Base-by-base conservation (phyloP, 73 alveolate species). In the Tetrahymena malaccensis region DNA sequence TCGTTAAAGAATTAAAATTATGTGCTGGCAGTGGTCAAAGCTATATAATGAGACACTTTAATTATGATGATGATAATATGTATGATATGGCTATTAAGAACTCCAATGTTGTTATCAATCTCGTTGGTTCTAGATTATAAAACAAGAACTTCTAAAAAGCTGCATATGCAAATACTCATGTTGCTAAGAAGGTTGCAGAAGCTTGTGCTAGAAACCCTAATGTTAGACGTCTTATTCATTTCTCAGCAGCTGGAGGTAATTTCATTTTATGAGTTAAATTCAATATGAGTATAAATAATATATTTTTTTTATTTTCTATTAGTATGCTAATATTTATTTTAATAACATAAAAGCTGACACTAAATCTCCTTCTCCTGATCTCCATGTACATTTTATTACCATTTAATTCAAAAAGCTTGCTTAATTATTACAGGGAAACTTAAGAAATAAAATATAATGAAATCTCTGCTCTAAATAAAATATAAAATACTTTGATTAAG, bases 191-290 rank as follows among this genome's bases (percentile, higher is more conserved):
- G 94, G 93, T 96, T 11, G 98, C 98, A 33, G 96, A 96, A 94
- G 97, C 97, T n/a, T 55, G 95, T 70, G 98, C 97, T 34, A 95
- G 96, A 43, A 96, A 94, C 31, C 94, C 97, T 35, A 94, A 96
- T 43, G 96, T 96, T 22, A 84, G 85, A 3, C 96, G 98, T 93
- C 94, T 96, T 10, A 96, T 96, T 93, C 98, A 96, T 84, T 96
- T 96, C 94, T 96, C 97, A 27, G 97, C 97, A 22, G 94, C 93
- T 27, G 98, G 98, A 34, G 98, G 96, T 34, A 96, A 96, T 93
- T 89, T 50, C 10, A 50, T 19, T 1, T 13, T 50, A 50, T 50
- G 0, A 50, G 31, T 50, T 19, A 19, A 15, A 50, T 13, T 21
- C 1, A 50, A 50, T 50, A 11, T 15, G 16, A 50, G 16, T 15